A percentile compares a stretch with the other conserved stretches of the same genome.
Conservation (phyloP, 345 rosid genomes). For the Eucalyptus polyanthemos region DNA sequence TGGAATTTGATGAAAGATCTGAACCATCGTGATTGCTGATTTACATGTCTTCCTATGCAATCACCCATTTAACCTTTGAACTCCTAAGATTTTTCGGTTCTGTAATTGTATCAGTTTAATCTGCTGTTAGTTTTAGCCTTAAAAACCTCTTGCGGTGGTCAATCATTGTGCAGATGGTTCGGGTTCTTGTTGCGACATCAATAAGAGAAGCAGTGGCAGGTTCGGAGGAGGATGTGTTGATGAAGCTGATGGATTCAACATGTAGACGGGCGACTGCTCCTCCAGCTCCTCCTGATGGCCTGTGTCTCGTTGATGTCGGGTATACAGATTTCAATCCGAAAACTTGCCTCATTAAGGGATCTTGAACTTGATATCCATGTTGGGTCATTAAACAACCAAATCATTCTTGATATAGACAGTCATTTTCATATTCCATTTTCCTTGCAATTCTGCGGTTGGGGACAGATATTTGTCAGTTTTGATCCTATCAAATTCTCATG, state of each 20-base stretch:
- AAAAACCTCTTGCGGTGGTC: background rate
- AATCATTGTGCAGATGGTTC: conserved; percentile 52
- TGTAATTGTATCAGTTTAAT: background rate
- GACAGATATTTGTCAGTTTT: background rate
- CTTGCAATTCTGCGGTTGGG: background rate
- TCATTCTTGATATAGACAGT: background rate
- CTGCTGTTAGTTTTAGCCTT: background rate
- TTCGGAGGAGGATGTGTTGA: conserved; percentile 58
- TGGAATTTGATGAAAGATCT: background rate
- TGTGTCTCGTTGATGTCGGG: conserved; percentile 79
- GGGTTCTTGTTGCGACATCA: conserved; percentile 83
- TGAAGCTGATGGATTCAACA: conserved; percentile 67
- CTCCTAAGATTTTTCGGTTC: background rate
- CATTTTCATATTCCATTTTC: background rate
- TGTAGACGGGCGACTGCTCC: conserved; percentile 95
- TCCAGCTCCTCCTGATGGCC: conserved; percentile 85
- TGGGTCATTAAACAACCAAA: background rate
- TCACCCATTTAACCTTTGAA: background rate
- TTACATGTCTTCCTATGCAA: background rate
- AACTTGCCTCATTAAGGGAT: conserved; percentile 34
- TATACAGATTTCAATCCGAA: conserved; percentile 55
- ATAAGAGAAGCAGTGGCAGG: conserved; percentile 94
- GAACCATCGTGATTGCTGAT: background rate
- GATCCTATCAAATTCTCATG: background rate
- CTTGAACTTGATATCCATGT: background rate